These are phyloP conservation scores for Golubevia sp. DNA, from an alignment of 1,284 basidiomycete species.

Conservation along the genomic window DNA sequence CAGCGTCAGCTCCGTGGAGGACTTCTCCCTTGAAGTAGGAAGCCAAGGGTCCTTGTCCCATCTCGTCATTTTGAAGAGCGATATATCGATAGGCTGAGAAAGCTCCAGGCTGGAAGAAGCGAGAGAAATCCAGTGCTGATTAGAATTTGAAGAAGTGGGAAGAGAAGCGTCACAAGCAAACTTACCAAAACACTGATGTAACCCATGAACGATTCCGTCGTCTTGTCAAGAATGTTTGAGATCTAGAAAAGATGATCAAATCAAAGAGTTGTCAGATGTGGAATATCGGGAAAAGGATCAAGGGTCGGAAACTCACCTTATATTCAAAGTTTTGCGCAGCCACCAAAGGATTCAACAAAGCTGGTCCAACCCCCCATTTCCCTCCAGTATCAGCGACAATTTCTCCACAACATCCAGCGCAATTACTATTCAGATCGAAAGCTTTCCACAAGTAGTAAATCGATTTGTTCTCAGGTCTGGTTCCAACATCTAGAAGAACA, in stretches of 20 bases:
- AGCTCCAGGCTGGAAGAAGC: conserved; percentile 72
- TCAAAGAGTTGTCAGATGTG: no score
- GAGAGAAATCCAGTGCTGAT: neutral
- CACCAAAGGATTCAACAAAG: conserved; percentile 52
- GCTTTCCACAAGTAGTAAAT: conserved; percentile 97
- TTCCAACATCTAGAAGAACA: conserved; percentile 89
- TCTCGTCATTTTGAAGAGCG: conserved; percentile 83
- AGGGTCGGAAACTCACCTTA: conserved; percentile 61
- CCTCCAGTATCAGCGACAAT: conserved; percentile 56
- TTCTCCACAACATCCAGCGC: conserved; percentile 88
- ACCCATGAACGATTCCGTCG: conserved; percentile 54
- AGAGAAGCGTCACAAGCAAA: no score
- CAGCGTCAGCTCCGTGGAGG: conserved; percentile 83
- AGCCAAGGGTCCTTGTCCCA: conserved; percentile 83
- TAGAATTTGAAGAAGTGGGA: neutral
- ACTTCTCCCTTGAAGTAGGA: conserved; percentile 98
- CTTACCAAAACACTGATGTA: conserved; percentile 47
- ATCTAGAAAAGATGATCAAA: conserved; percentile 14
- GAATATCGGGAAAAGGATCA: no score
- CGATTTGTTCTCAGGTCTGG: conserved; percentile 92
- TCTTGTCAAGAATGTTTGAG: conserved; percentile 57
- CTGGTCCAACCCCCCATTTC: conserved; percentile 48
- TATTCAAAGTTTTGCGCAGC: conserved; percentile 96
- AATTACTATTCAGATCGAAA: conserved; percentile 77
- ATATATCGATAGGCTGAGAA: conserved; percentile 84